Evolutionary conservation across 768 basidiomycete species (phyloP), one percentile per base, ranked within the genome.

Genomic region (Rhodotorula taiwanensis): DNA sequence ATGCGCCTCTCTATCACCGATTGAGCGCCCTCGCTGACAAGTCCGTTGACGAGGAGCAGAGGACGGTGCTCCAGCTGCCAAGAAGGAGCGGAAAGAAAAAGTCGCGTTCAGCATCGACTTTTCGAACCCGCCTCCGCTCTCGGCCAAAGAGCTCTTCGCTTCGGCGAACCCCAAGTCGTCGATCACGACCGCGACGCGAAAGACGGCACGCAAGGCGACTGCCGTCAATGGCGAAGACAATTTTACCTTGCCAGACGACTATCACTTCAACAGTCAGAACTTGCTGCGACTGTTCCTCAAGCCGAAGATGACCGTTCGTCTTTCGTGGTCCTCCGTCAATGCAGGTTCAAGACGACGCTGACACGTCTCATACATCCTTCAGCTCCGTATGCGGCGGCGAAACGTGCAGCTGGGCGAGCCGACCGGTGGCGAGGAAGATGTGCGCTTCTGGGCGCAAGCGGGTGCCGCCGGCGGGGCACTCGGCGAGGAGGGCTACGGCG

Each of bases 401-500:
- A 48, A 50, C 80, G 63, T 66, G 20, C 56, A 62, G 50, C 15
- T 30, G 21, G 25, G 9, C 2, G 34, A 16, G 21, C 21, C 23
- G 25, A 21, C n/a, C 28, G 67, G 58, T 43, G 52, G 50, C 28
- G 58, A 67, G 76, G 85, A 94, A 31, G 94, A 97, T 73, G 91
- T 93, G 77, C 84, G 88, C 65, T 98, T 92, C 79, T 98, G 95
- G 95, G 93, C 92, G 1, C 87, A 90, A 71, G 90, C 89, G 7
- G 92, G 91, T 15, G 89, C 89, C 2, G 58, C 18, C 4, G 58
- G 31, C 5, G 58, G 10, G 49, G 25, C 8, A 23, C 21, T n/a
- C 2, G 49, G 42, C 14, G 42, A 42, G 28, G 58, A 52, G 18
- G 58, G 50, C 5, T 43, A 52, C n/a, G 42, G 41, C 1, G 58